Evolutionary conservation across 2,329 filamentous ascomycete species (phyloP).

Genomic region (Fusarium palustre): DNA sequence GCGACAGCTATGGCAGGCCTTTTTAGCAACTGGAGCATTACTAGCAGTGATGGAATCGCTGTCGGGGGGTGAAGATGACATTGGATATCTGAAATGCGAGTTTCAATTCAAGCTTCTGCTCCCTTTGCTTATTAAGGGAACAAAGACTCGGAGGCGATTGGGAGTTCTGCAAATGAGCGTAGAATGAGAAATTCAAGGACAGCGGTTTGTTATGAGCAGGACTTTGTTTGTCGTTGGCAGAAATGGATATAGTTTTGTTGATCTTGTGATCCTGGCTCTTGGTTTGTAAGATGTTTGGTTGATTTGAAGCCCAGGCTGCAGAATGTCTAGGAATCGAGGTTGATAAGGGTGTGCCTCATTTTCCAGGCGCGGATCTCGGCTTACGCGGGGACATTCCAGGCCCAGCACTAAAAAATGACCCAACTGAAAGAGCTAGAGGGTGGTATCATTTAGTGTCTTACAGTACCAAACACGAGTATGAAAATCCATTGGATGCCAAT

Average conservation of each 20-base stretch:
- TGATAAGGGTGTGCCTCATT: conserved; percentile 15
- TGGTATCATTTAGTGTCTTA: background rate
- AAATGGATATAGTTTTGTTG: conserved; percentile 30
- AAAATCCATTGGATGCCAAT: background rate
- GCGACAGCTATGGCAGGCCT: conserved; percentile 65
- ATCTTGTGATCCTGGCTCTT: conserved; percentile 28
- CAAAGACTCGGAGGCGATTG: conserved; percentile 1
- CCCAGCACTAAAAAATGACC: background rate
- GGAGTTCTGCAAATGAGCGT: background rate
- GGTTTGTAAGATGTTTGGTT: conserved; percentile 40
- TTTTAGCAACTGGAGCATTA: conserved; percentile 38
- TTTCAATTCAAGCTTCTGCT: conserved; percentile 10
- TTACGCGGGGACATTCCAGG: conserved; percentile 17
- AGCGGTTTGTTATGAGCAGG: conserved; percentile 6
- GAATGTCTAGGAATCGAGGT: conserved; percentile 24
- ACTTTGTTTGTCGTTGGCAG: conserved; percentile 1
- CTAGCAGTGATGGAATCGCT: conserved; percentile 27
- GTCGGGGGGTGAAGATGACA: conserved; percentile 37
- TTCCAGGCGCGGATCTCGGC: conserved; percentile 18
- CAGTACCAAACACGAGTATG: background rate
- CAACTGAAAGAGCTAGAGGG: conserved; percentile 6
- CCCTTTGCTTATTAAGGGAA: conserved; percentile 36
- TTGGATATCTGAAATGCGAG: conserved; percentile 24
- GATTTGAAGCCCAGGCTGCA: conserved; percentile 24
- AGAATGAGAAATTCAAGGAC: background rate